Conservation (phyloP, 306 rosid species). For the Fagus sylvatica region DNA sequence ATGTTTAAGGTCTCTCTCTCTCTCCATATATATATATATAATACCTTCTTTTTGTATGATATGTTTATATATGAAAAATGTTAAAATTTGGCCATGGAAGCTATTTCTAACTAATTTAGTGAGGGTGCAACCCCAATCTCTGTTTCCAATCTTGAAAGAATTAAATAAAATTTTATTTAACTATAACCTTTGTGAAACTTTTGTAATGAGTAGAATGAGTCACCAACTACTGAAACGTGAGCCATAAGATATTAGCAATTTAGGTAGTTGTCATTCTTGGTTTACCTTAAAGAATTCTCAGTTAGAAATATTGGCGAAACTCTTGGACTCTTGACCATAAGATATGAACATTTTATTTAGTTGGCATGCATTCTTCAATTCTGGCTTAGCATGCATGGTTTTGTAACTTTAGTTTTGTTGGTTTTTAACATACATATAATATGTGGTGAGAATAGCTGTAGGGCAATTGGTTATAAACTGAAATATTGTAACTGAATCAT, state of each 20-base stretch:
- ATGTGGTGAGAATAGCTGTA: background rate
- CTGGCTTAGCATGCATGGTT: background rate
- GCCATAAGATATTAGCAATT: background rate
- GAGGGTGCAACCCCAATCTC: background rate
- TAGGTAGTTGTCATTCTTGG: background rate
- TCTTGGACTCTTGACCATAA: background rate
- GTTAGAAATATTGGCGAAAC: background rate
- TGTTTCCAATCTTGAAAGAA: background rate
- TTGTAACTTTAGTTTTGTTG: too few species aligned
- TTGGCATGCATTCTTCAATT: background rate
- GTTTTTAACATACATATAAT: background rate
- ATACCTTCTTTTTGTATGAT: too few species aligned
- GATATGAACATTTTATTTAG: background rate
- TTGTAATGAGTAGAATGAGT: background rate
- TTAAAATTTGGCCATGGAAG: background rate
- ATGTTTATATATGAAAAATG: background rate
- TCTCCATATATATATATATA: background rate
- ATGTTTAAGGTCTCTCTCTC: constrained; percentile 72
- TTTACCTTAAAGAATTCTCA: background rate
- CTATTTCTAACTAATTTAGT: background rate
- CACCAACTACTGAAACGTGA: background rate
- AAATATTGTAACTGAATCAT: background rate
- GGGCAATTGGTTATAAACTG: background rate
- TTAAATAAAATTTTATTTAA: background rate
- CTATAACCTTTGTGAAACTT: background rate